phyloP scores from a whole-genome alignment of 306 rosid genomes.

The Cyamopsis tetragonoloba region DNA sequence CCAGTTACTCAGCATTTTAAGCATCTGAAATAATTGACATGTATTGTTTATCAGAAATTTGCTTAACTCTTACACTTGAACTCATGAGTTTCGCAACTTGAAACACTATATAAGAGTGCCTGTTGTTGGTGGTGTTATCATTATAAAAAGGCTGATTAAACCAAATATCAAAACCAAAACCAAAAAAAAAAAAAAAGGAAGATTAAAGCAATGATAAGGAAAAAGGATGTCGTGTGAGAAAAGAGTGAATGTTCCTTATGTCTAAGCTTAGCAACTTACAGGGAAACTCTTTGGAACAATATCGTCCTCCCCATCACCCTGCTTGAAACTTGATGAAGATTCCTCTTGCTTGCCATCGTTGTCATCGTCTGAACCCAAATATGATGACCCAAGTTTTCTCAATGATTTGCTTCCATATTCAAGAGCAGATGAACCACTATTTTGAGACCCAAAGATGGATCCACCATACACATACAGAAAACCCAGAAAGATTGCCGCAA shows the following conservation, averaged over 20 bases:
- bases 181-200: background rate
- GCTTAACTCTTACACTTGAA: background rate
- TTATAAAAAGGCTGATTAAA: background rate
- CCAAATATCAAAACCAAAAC: background rate
- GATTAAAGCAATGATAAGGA: background rate
- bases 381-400: constrained; percentile 78
- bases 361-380: constrained; percentile 69
- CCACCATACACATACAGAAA: constrained; percentile 78
- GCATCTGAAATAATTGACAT: background rate
- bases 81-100: background rate
- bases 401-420: constrained; percentile 79
- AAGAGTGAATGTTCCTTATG: background rate
- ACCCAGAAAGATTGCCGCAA: constrained; percentile 59
- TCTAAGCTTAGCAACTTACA: constrained; percentile 49
- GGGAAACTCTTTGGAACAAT: constrained; percentile 71
- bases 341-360: constrained; percentile 63
- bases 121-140: background rate
- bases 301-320: constrained; percentile 51
- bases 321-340: constrained; percentile 49
- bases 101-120: background rate
- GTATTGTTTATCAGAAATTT: background rate
- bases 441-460: constrained; percentile 75
- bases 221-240: constrained; percentile 5
- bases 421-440: constrained; percentile 57
- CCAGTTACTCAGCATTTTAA: constrained; percentile 14